phyloP scores from a whole-genome alignment of 1,284 basidiomycete genomes.

The Microbotryum scabiosae region DNA sequence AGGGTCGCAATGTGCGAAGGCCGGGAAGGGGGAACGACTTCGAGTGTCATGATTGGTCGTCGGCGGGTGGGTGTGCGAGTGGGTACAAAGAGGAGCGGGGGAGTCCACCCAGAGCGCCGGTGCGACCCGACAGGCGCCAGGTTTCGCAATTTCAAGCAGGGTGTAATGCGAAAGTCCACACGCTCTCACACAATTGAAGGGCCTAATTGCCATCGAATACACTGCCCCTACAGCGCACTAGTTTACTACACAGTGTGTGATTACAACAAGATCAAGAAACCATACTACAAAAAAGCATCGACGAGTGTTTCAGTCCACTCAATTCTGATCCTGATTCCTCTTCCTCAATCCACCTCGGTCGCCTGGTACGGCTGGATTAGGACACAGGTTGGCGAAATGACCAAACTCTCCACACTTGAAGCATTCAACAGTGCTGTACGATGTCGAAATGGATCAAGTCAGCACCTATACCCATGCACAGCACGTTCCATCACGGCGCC shows the following conservation, averaged over 20 bases:
- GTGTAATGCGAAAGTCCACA: too few species aligned
- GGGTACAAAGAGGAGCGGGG: neutral
- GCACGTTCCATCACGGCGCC: neutral
- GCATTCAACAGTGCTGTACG: constrained; percentile 10
- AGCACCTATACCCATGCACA: constrained; percentile 1
- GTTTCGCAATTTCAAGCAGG: too few species aligned
- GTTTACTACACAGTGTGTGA: too few species aligned
- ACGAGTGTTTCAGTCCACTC: too few species aligned
- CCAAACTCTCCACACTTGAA: constrained; percentile 74
- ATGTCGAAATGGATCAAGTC: neutral
- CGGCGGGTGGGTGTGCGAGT: neutral
- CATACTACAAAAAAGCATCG: too few species aligned
- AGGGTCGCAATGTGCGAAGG: constrained; percentile 26
- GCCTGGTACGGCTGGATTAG: constrained; percentile 72
- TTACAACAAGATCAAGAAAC: too few species aligned
- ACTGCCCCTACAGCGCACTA: too few species aligned
- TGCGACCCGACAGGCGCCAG: neutral
- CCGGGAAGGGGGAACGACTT: constrained; percentile 7
- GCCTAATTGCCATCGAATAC: too few species aligned
- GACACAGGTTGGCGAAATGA: constrained; percentile 89
- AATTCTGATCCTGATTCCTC: too few species aligned
- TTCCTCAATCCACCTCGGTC: constrained; percentile 49
- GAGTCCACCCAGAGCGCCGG: neutral
- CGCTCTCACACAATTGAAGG: too few species aligned
- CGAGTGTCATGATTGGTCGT: neutral